phyloP scores from a whole-genome alignment of 225 moss, liverwort and hornwort genomes.

The Lunularia cruciata region DNA sequence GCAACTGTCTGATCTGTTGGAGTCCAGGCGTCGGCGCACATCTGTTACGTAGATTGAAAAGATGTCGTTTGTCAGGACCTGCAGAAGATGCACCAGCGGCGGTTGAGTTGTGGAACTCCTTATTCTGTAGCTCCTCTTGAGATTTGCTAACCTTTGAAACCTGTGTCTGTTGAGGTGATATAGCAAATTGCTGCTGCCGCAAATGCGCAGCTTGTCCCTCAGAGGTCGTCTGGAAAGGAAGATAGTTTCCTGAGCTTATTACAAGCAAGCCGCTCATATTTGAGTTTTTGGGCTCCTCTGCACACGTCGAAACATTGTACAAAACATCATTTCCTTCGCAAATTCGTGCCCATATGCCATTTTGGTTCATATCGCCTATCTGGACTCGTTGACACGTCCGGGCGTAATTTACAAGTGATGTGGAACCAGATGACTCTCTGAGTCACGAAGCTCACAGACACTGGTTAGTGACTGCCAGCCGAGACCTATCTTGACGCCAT shows the following conservation, averaged over 20 bases:
- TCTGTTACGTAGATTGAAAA: not conserved
- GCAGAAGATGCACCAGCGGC: not conserved
- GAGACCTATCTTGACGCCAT: no score
- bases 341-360: no score
- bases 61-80: not conserved
- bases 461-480: no score
- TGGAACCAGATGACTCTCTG: no score
- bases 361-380: no score
- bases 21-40: not conserved
- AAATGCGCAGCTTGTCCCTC: not conserved
- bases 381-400: no score
- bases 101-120: not conserved
- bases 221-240: not conserved
- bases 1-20: not conserved
- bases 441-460: no score
- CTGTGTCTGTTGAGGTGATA: not conserved
- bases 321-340: no score
- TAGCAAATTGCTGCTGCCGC: not conserved
- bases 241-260: not conserved
- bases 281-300: slow-evolving; percentile 1
- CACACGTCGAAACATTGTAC: not conserved
- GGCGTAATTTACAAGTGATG: no score
- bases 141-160: not conserved
- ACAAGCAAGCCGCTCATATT: not conserved
- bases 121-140: not conserved